These are phyloP conservation scores for Beauveria sp. DNA, from an alignment of 2,329 filamentous ascomycete species.

Conservation along the genomic window DNA sequence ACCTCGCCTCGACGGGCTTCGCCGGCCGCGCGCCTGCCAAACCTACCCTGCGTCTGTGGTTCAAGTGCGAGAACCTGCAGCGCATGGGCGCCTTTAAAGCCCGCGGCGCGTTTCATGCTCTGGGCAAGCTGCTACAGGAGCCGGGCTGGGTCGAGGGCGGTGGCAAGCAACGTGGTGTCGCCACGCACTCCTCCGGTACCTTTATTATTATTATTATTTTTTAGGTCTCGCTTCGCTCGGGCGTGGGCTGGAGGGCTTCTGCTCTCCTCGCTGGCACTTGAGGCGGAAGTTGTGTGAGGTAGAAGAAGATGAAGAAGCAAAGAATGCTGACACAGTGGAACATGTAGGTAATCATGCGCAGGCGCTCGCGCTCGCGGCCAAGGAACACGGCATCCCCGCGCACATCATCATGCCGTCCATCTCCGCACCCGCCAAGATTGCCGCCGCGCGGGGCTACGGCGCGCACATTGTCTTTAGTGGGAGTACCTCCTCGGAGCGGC, in stretches of 20 bases:
- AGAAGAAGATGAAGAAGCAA: no score
- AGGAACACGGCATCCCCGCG: conserved; percentile 63
- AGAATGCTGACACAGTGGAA: background rate
- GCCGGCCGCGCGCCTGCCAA: conserved; percentile 47
- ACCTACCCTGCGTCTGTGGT: conserved; percentile 69
- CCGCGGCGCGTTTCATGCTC: conserved; percentile 80
- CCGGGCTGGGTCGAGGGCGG: conserved; percentile 53
- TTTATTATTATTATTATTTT: background rate
- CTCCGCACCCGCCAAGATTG: conserved; percentile 77
- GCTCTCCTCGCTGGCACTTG: no score
- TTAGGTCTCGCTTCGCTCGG: background rate
- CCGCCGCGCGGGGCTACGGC: conserved; percentile 71
- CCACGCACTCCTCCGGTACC: conserved; percentile 82
- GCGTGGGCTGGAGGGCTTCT: background rate
- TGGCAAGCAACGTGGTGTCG: conserved; percentile 60
- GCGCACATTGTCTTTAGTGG: conserved; percentile 76
- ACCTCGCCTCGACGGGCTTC: conserved; percentile 49
- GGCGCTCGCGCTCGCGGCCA: conserved; percentile 79
- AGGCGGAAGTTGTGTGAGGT: no score
- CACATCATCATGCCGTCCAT: conserved; percentile 92
- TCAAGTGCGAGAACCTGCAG: conserved; percentile 95
- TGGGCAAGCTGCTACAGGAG: conserved; percentile 59
- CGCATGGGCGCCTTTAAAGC: conserved; percentile 89
- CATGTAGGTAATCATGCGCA: conserved; percentile 82
- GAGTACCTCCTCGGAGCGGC: conserved; percentile 70